Base-by-base conservation (phyloP, 805 yeast genomes). In the Nematodospora valgi region DNA sequence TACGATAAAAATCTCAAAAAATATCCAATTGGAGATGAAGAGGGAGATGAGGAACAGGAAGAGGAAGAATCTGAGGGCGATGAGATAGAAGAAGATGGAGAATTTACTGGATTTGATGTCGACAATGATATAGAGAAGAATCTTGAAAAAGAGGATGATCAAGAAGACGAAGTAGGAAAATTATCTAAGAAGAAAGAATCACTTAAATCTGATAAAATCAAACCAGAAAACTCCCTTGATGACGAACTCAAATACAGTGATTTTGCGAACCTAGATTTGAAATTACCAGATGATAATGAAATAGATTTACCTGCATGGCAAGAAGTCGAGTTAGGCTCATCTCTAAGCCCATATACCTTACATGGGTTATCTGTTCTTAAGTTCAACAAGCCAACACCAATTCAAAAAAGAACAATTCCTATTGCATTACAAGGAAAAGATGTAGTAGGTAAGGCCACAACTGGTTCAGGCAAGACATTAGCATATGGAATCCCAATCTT, bases 401-500 rank as follows among this genome's bases (percentile, higher is more conserved):
- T 93, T 51, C 98, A 93, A 59, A 71, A 68, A 40, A 63, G 65
- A 38, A 69, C 91, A 7, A 80, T 93, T 36, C 96, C 98, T 2
- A 49, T 70, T 18, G 86, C 91, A 2, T 39, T 86, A 10, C 66
- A 69, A 19, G 94, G 89, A 5, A 71, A 69, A 23, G 98, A 93
- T 59, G 76, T 93, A 4, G 80, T 93, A 45, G 98, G 98, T 37
- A 93, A 91, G 54, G 98, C 98, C 11, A 82, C 93, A 8, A 93
- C 98, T 1, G 98, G 98, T 56, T 86, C 96, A 1, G 98, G 98
- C 70, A 93, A 93, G 56, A 93, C 98, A 0, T 66, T 89, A 39
- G 99, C 98, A 0, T 93, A 86, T 57, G 96, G 96, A 30, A 76
- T 93, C 18, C 97, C 98, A 7, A 81, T 94, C 19, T 58, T 93